Base-by-base conservation (phyloP, 345 rosid genomes). In the Tarenaya hassleriana region DNA sequence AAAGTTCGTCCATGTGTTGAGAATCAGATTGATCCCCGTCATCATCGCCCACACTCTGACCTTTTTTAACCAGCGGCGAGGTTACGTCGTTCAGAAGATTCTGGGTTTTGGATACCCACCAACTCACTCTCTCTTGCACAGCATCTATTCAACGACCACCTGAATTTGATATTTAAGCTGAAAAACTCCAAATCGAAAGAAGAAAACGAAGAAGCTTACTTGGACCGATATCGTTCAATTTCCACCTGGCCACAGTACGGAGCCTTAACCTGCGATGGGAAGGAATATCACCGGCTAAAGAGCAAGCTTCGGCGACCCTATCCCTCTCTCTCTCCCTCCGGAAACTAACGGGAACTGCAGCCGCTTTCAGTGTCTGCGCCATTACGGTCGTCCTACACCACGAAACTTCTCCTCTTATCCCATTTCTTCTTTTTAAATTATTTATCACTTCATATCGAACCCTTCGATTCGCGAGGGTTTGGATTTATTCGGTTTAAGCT, bases 101-200 rank as follows among this genome's bases (percentile, higher is more conserved):
- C 44, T 81, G 98, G 62, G 98, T 82, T 73, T 78, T 88, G 1
- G 88, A 82, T 19, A 92, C 49, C 98, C 98, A 92, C 21, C 73
- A 55, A 47, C 57, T 81, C 24, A 92, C 62, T 64, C 69, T 77
- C 68, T 83, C 83, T 61, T 84, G 96, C 60, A 88, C 79, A 1
- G 81, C 75, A 70, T 58, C 98, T 92, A 75, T 47, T 55, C 31
- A 1, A 17, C 47, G 15, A 18, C 41, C n/a, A 37, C 41, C 4
- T 1, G 1, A 42, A 15, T 9, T 42, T 42, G 6, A 7, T 42
- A 10, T 13, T 14, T 3, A 10, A 7, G 47, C 16, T 42, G 4
- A 7, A 42, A 8, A 14, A 42, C 1, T 2, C 4, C 3, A 15
- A 18, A 34, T 2, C 0, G 10, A 8, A 16, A 4, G 34, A 34